A percentile compares a stretch with the other conserved stretches of the same genome.
phyloP scores from a whole-genome alignment of 805 yeast species.

The Cyberlindnera japonica region DNA sequence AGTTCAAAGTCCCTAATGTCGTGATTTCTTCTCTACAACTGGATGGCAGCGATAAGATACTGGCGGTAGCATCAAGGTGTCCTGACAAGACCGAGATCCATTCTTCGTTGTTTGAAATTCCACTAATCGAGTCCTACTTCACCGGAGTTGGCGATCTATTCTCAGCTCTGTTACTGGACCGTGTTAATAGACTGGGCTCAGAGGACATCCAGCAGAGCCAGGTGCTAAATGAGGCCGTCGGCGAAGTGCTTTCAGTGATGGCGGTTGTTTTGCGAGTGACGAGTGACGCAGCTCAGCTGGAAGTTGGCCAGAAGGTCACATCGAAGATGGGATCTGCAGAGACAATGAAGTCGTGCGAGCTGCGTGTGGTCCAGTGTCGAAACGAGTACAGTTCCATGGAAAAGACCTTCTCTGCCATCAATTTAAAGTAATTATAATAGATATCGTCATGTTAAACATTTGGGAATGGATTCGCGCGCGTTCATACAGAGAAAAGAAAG shows the following conservation, averaged over 20 bases:
- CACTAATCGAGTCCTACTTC: conserved; percentile 72
- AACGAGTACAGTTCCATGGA: conserved; percentile 29
- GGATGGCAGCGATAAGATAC: conserved; percentile 15
- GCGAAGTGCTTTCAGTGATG: conserved; percentile 57
- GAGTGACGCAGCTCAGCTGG: conserved; percentile 34
- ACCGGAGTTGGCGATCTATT: conserved; percentile 95
- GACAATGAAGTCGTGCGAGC: conserved; percentile 68
- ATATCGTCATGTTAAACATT: no score
- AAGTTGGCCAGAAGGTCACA: conserved; percentile 36
- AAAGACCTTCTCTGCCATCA: conserved; percentile 8
- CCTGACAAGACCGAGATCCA: conserved; percentile 7
- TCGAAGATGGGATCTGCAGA: conserved; percentile 56
- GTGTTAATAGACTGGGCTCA: conserved; percentile 37
- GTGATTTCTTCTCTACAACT: conserved; percentile 58
- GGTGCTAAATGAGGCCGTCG: conserved; percentile 36
- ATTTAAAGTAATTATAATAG: no score
- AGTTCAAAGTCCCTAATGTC: conserved; percentile 52
- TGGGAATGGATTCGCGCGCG: background rate
- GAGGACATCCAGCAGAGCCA: background rate
- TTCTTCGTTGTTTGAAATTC: conserved; percentile 42
- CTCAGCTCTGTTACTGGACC: conserved; percentile 71
- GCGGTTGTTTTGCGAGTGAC: conserved; percentile 47
- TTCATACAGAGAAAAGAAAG: background rate
- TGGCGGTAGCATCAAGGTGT: conserved; percentile 20
- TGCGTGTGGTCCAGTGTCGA: conserved; percentile 60